A percentile compares a stretch with the other conserved stretches of the same genome.
These are phyloP conservation scores for Macadamia tetraphylla DNA, from an alignment of 164 flowering plant species.

Conservation along the genomic window DNA sequence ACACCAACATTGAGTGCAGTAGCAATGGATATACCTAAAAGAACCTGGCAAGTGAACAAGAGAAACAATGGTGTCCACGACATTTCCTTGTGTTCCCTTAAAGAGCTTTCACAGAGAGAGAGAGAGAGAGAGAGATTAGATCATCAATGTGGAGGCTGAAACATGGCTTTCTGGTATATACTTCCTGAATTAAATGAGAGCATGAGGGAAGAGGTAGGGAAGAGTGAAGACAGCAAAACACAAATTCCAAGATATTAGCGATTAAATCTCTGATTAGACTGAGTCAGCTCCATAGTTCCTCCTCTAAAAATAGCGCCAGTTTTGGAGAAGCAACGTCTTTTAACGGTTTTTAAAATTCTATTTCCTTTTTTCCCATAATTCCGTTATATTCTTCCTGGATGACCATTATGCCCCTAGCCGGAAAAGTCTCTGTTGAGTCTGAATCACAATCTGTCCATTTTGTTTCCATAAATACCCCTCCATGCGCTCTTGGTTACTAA, in stretches of 20 bases:
- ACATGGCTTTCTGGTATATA: not conserved
- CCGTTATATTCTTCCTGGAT: too few relatives aligned
- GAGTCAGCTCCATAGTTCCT: conserved; percentile 22
- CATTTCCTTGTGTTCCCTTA: conserved; percentile 12
- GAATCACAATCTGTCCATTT: too few relatives aligned
- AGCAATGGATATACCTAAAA: conserved; percentile 35
- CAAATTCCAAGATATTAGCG: not conserved
- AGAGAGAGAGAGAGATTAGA: too few relatives aligned
- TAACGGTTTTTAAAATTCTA: not conserved
- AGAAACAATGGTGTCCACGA: conserved; percentile 16
- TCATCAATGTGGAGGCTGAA: not conserved
- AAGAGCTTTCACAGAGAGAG: not conserved
- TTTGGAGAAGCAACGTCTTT: conserved; percentile 1
- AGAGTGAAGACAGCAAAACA: too few relatives aligned
- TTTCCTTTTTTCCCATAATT: not conserved
- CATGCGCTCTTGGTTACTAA: too few relatives aligned
- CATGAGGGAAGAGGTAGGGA: not conserved
- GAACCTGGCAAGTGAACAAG: conserved; percentile 2
- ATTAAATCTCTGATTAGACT: conserved; percentile 4
- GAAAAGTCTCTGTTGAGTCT: too few relatives aligned
- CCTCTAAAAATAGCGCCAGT: conserved; percentile 26
- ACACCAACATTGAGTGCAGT: conserved; percentile 53
- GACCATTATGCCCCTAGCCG: too few relatives aligned
- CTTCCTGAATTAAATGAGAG: not conserved
- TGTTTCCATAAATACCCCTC: too few relatives aligned